Evolutionary conservation across 106 monocot genomes (phyloP).

Genomic region (Acorus calamus): DNA sequence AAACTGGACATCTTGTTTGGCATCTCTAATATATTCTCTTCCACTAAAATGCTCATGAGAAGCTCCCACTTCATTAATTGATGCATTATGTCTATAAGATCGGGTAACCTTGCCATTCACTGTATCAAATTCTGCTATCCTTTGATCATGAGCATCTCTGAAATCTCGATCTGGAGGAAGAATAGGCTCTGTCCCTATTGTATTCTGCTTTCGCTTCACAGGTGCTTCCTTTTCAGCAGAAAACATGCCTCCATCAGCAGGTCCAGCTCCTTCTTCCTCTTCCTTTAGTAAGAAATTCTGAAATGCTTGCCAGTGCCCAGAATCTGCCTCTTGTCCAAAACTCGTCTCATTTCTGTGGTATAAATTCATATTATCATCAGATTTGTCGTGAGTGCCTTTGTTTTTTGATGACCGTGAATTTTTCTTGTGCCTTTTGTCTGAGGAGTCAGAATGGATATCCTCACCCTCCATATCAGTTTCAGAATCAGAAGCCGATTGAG

Average conservation of each 20-base stretch:
- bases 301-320: conserved; percentile 83
- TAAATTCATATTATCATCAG: conserved; percentile 17
- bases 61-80: conserved; percentile 36
- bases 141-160: conserved; percentile 16
- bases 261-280: conserved; percentile 42
- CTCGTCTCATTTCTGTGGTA: conserved; percentile 27
- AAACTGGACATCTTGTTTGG: conserved; percentile 20
- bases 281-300: conserved; percentile 77
- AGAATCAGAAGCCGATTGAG: conserved; percentile 31
- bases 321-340: conserved; percentile 36
- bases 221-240: conserved; percentile 53
- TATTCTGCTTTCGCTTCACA: conserved; percentile 29
- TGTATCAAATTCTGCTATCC: conserved; percentile 46
- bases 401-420: conserved; percentile 43
- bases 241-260: conserved; percentile 44
- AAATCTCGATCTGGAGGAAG: conserved; percentile 39
- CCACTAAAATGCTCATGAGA: conserved; percentile 19
- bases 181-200: conserved; percentile 36
- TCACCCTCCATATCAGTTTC: conserved; percentile 35
- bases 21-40: conserved; percentile 13
- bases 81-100: conserved; percentile 16
- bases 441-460: conserved; percentile 17
- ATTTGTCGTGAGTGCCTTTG: conserved; percentile 24
- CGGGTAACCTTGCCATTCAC: conserved; percentile 21
- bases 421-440: conserved; percentile 34